These are phyloP conservation scores for Domatiomyces globalis DNA, from an alignment of 2,329 filamentous ascomycete genomes.

Conservation along the genomic window DNA sequence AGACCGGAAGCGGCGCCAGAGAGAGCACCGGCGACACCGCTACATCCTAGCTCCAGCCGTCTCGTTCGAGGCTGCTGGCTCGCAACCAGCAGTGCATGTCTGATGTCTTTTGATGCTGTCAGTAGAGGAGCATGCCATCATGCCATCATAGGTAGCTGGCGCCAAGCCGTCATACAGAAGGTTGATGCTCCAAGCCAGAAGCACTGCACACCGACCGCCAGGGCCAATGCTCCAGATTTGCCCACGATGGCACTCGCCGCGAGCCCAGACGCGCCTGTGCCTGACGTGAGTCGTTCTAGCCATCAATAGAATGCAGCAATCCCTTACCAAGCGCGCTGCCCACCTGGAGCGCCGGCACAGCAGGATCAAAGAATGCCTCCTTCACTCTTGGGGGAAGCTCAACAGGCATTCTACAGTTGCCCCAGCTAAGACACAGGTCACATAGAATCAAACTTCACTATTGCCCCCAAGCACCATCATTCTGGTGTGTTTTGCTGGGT, in stretches of 20 bases:
- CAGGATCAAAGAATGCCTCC: background rate
- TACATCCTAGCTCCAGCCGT: slow-evolving; percentile 1
- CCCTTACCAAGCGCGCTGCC: background rate
- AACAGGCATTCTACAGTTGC: background rate
- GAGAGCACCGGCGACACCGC: background rate
- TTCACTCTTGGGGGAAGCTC: background rate
- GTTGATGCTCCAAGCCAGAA: background rate
- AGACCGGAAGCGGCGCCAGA: background rate
- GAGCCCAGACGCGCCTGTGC: background rate
- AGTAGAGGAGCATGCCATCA: background rate
- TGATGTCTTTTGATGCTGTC: background rate
- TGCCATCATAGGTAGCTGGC: no score
- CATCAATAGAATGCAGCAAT: background rate
- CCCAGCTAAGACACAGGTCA: background rate
- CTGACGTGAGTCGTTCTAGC: background rate
- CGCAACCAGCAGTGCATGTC: background rate
- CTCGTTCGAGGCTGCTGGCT: background rate
- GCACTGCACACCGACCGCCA: background rate
- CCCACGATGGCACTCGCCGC: background rate
- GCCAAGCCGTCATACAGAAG: background rate
- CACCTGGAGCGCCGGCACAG: background rate
- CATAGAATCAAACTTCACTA: background rate
- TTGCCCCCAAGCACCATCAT: background rate
- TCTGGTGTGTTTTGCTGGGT: background rate
- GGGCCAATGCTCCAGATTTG: background rate